phyloP scores from a whole-genome alignment of 2,329 filamentous ascomycete species.

The Xenoacremonium recifei region DNA sequence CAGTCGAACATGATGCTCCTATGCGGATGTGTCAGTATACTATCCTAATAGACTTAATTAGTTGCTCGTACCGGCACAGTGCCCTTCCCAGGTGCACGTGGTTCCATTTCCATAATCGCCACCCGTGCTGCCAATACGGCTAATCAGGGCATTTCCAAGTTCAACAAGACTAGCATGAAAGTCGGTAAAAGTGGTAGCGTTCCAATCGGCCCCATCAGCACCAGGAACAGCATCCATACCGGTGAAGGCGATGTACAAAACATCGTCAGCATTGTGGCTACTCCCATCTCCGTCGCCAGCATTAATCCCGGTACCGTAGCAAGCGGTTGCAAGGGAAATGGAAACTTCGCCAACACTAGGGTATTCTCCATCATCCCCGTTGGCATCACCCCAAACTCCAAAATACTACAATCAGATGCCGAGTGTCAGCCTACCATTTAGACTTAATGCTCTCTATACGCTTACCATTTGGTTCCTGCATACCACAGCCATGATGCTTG shows the following conservation, averaged over 20 bases:
- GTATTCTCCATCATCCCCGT: constrained; percentile 44
- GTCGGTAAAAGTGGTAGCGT: constrained; percentile 39
- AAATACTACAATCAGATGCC: constrained; percentile 41
- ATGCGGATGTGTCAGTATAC: background rate
- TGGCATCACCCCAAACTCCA: constrained; percentile 58
- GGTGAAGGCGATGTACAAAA: constrained; percentile 58
- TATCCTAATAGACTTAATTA: background rate
- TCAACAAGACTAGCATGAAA: constrained; percentile 31
- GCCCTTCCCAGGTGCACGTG: background rate
- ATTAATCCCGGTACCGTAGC: constrained; percentile 48
- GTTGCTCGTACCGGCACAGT: background rate
- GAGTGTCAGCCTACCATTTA: constrained; percentile 1
- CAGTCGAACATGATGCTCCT: background rate
- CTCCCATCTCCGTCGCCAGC: constrained; percentile 41
- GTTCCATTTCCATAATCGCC: background rate
- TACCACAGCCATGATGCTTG: constrained; percentile 55
- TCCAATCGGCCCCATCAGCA: constrained; percentile 49
- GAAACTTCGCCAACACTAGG: constrained; percentile 51
- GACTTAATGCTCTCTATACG: background rate
- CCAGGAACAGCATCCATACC: constrained; percentile 55
- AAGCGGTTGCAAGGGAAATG: constrained; percentile 51
- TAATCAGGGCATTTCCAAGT: background rate
- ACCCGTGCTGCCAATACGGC: background rate
- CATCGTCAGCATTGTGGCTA: constrained; percentile 49
- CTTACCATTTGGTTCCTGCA: constrained; percentile 47